Evolutionary conservation across 1,139 yeast species (phyloP).

Genomic region (Geotrichum europaeum): DNA sequence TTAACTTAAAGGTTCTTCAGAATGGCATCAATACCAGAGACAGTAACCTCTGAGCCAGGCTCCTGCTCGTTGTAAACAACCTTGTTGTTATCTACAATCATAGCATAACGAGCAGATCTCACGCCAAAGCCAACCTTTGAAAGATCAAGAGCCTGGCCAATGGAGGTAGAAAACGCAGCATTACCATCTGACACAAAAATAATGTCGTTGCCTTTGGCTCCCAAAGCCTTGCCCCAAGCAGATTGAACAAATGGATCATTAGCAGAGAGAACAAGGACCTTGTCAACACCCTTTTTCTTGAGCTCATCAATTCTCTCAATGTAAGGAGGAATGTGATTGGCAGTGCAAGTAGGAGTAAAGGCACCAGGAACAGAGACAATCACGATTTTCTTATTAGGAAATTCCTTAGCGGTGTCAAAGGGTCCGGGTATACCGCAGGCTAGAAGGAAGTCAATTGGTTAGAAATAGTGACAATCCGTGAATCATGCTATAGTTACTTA

Average conservation of each 20-base stretch:
- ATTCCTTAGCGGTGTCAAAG: constrained; percentile 45
- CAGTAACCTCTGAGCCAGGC: constrained; percentile 53
- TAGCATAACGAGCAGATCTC: constrained; percentile 68
- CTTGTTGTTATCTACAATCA: constrained; percentile 58
- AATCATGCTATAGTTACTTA: constrained; percentile 35
- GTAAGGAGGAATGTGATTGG: constrained; percentile 72
- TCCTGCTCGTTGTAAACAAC: constrained; percentile 64
- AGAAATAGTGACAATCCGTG: constrained; percentile 50
- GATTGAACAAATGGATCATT: constrained; percentile 74
- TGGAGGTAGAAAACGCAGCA: constrained; percentile 52
- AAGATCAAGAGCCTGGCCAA: constrained; percentile 56
- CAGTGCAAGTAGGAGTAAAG: constrained; percentile 84
- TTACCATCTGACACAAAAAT: constrained; percentile 71
- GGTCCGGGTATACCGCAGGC: constrained; percentile 50
- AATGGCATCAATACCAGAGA: constrained; percentile 56
- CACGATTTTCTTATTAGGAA: constrained; percentile 50
- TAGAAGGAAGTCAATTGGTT: not conserved
- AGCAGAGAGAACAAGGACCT: constrained; percentile 63
- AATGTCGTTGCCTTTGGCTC: constrained; percentile 38
- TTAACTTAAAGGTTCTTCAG: constrained; percentile 33
- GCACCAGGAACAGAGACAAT: constrained; percentile 87
- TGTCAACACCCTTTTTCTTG: constrained; percentile 62
- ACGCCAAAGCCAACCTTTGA: constrained; percentile 53
- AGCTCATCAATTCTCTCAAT: constrained; percentile 49
- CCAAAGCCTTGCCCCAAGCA: constrained; percentile 77